These are phyloP conservation scores for Metschnikowia bowlesiae DNA, from an alignment of 805 yeast genomes.

Conservation along the genomic window DNA sequence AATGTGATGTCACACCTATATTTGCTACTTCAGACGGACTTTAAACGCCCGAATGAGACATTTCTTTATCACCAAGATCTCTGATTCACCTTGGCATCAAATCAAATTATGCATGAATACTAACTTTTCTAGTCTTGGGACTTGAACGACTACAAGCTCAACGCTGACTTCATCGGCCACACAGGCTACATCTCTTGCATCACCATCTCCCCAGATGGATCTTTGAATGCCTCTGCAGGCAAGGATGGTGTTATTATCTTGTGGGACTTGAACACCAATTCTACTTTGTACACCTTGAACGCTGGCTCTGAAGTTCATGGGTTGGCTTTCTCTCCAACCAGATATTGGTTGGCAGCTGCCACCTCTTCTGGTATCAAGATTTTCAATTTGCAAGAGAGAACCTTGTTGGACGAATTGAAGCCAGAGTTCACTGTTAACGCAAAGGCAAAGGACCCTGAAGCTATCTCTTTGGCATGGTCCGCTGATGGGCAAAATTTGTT, in stretches of 20 bases:
- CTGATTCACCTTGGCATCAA: slow-evolving; percentile 52
- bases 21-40: slow-evolving; percentile 99
- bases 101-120: slow-evolving; percentile 26
- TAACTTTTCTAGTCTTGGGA: slow-evolving; percentile 85
- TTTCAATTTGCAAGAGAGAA: slow-evolving; percentile 94
- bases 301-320: slow-evolving; percentile 97
- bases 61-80: slow-evolving; percentile 94
- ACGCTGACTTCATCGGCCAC: slow-evolving; percentile 98
- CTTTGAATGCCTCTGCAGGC: slow-evolving; percentile 99
- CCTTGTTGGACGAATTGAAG: slow-evolving; percentile 92
- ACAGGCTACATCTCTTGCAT: slow-evolving; percentile 96
- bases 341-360: slow-evolving; percentile 99
- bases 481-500: slow-evolving; percentile 99
- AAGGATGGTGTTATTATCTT: slow-evolving; percentile 98
- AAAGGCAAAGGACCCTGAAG: slow-evolving; percentile 96
- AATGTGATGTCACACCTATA: slow-evolving; percentile 71
- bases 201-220: slow-evolving; percentile 99
- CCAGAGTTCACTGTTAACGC: slow-evolving; percentile 90
- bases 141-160: slow-evolving; percentile 73
- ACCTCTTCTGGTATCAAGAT: slow-evolving; percentile 96
- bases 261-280: slow-evolving; percentile 90
- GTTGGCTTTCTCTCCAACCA: slow-evolving; percentile 99
- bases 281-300: slow-evolving; percentile 85
- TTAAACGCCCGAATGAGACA: slow-evolving; percentile 87
- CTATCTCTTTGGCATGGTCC: slow-evolving; percentile 98